These are phyloP conservation scores for Candida sp. DNA, from an alignment of 1,139 yeast species.

Conservation along the genomic window DNA sequence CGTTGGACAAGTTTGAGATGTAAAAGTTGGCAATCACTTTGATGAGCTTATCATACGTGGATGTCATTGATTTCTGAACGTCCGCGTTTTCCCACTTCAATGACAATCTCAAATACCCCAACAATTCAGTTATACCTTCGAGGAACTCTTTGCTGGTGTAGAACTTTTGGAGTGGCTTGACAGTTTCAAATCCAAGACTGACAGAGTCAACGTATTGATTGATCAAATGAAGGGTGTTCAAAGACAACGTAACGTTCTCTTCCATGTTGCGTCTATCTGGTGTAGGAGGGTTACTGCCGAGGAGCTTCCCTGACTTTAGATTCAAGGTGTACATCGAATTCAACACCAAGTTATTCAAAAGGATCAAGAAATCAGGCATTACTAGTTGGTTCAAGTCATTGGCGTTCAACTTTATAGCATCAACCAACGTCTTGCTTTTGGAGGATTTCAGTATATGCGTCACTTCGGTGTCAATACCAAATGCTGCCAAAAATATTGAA, in stretches of 20 bases:
- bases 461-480: constrained; percentile 34
- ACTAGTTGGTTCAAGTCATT: constrained; percentile 23
- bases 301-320: constrained; percentile 37
- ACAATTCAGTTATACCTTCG: constrained; percentile 43
- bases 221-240: constrained; percentile 40
- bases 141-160: constrained; percentile 37
- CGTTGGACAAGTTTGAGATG: constrained; percentile 28
- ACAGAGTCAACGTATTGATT: constrained; percentile 36
- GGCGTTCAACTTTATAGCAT: constrained; percentile 13
- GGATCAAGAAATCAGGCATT: constrained; percentile 42
- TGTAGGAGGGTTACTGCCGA: constrained; percentile 40
- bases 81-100: constrained; percentile 26
- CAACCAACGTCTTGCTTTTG: constrained; percentile 10
- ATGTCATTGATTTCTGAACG: constrained; percentile 21
- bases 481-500: constrained; percentile 40
- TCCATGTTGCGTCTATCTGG: constrained; percentile 21
- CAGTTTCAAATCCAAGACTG: constrained; percentile 30
- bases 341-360: constrained; percentile 45
- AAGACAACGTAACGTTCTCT: constrained; percentile 26
- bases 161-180: constrained; percentile 23
- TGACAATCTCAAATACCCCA: constrained; percentile 37
- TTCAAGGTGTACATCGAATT: constrained; percentile 37
- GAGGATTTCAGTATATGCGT: background rate
- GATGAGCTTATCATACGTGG: constrained; percentile 26
- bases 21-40: constrained; percentile 34